Conservation (phyloP, 768 basidiomycete species). For the Galerina marginata region DNA sequence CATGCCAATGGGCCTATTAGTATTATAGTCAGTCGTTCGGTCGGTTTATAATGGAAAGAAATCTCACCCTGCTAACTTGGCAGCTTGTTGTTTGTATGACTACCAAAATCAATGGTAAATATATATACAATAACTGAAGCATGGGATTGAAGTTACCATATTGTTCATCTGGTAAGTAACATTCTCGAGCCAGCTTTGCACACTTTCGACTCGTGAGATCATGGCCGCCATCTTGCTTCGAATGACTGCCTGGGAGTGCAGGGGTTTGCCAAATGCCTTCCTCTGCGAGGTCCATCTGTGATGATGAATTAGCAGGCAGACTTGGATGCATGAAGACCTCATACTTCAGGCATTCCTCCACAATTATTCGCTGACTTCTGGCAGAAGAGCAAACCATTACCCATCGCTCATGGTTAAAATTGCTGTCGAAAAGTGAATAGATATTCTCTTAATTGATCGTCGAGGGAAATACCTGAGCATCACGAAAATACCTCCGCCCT, state of each 20-base stretch:
- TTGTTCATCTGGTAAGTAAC: constrained; percentile 87
- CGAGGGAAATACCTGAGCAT: constrained; percentile 45
- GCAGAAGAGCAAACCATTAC: constrained; percentile 82
- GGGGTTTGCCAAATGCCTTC: constrained; percentile 88
- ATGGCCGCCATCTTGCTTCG: constrained; percentile 88
- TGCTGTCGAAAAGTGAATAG: constrained; percentile 42
- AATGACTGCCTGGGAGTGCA: constrained; percentile 86
- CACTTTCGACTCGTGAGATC: constrained; percentile 66
- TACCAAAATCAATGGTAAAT: constrained; percentile 17
- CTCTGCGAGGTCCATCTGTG: constrained; percentile 84
- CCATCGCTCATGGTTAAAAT: constrained; percentile 97
- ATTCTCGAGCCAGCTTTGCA: constrained; percentile 83
- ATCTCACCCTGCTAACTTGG: constrained; percentile 72
- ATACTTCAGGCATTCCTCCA: constrained; percentile 59
- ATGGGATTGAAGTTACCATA: constrained; percentile 51
- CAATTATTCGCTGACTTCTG: constrained; percentile 64
- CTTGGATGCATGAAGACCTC: constrained; percentile 7
- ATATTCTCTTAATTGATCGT: not conserved
- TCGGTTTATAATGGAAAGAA: not conserved
- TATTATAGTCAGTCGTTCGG: constrained; percentile 3
- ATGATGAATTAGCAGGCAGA: constrained; percentile 3
- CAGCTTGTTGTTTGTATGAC: constrained; percentile 78
- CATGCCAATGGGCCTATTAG: constrained; percentile 64
- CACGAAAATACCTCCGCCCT: constrained; percentile 68
- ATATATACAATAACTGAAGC: not conserved